Evolutionary conservation across 2,329 filamentous ascomycete genomes (phyloP).

Genomic region (Myriosclerotinia scirpicola): DNA sequence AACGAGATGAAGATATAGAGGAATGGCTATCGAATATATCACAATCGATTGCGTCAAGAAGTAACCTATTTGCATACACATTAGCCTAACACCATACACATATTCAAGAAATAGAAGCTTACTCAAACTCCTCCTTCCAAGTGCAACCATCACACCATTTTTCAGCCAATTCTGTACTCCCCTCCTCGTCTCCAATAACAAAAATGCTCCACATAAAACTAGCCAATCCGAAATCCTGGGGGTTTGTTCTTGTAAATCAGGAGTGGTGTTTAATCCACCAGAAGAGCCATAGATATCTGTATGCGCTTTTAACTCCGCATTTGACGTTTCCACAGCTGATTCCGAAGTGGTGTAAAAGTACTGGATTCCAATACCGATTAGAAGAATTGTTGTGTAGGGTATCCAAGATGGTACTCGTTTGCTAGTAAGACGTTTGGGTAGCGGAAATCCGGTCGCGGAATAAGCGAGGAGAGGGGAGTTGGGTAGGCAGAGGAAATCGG

Average conservation of each 20-base stretch:
- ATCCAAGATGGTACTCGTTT: conserved; percentile 40
- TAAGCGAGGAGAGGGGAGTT: conserved; percentile 38
- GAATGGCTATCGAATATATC: conserved; percentile 46
- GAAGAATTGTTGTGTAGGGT: conserved; percentile 31
- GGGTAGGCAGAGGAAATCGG: conserved; percentile 47
- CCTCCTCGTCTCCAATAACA: conserved; percentile 45
- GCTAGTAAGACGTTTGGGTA: conserved; percentile 17
- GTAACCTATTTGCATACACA: conserved; percentile 39
- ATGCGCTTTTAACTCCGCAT: conserved; percentile 45
- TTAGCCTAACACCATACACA: not conserved
- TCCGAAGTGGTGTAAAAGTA: conserved; percentile 46
- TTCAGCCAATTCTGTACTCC: conserved; percentile 42
- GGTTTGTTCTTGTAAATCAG: conserved; percentile 41
- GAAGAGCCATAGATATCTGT: conserved; percentile 43
- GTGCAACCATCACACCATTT: conserved; percentile 41
- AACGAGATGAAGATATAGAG: conserved; percentile 35
- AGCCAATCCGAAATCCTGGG: conserved; percentile 48
- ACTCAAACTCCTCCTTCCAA: conserved; percentile 48
- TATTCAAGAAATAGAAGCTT: conserved; percentile 30
- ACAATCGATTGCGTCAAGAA: conserved; percentile 46
- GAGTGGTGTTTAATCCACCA: conserved; percentile 42
- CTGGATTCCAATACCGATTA: conserved; percentile 44
- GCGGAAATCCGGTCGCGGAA: conserved; percentile 34
- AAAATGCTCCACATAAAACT: conserved; percentile 45
- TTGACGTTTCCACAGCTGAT: conserved; percentile 39